Conservation (phyloP, 176 grass and related monocot genomes). For the barley (Hordeum vulgare) region MorexV3_pseudomolecules_assembly NC_058518.1:319291269-319291768, state of each 20-base stretch:
- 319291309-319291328: constrained; percentile 1
- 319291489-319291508: not conserved
- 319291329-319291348: constrained; percentile 7
- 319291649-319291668: not conserved
- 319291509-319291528: not conserved
- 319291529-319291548: constrained; percentile 19
- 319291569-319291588: constrained; percentile 12
- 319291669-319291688: constrained; percentile 8
- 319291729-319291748: constrained; percentile 77
- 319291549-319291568: constrained; percentile 15
- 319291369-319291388: constrained; percentile 23
- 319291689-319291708: constrained; percentile 93
- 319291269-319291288: constrained; percentile 75
- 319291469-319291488: constrained; percentile 65
- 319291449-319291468: constrained; percentile 87
- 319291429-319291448: constrained; percentile 76
- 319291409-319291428: constrained; percentile 71
- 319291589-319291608: constrained; percentile 1
- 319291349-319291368: not conserved
- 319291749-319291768: constrained; percentile 12
- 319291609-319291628: not conserved
- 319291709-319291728: constrained; percentile 74
- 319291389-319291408: constrained; percentile 58
- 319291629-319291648: not conserved
- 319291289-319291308: constrained; percentile 88